A percentile compares a stretch with the other conserved stretches of the same genome.
Evolutionary conservation across 805 yeast genomes (phyloP).

Genomic region (Saccharomycopsis guyanensis): DNA sequence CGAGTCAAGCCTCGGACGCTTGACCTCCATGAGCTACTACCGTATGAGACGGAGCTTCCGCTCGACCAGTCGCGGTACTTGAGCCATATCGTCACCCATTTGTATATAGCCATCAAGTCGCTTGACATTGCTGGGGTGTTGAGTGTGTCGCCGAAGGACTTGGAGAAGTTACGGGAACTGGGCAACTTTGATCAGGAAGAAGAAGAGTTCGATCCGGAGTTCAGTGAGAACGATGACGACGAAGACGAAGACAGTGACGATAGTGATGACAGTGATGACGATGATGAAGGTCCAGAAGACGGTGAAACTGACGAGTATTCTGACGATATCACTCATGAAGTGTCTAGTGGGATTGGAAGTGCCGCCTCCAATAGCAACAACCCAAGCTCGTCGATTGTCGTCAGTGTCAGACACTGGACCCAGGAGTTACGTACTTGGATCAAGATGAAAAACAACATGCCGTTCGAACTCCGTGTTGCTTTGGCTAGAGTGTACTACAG

Average conservation of each 20-base stretch:
- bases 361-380: slow-evolving; percentile 24
- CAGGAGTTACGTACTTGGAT: slow-evolving; percentile 75
- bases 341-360: slow-evolving; percentile 13
- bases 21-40: slow-evolving; percentile 39
- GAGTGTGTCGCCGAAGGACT: slow-evolving; percentile 58
- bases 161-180: slow-evolving; percentile 29
- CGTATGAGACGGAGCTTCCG: slow-evolving; percentile 66
- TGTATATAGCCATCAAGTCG: slow-evolving; percentile 70
- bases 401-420: slow-evolving; percentile 78
- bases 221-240: slow-evolving; percentile 27
- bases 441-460: slow-evolving; percentile 72
- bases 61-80: slow-evolving; percentile 66
- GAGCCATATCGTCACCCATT: slow-evolving; percentile 69
- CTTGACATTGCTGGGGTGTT: slow-evolving; percentile 68
- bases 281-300: slow-evolving; percentile 29
- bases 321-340: slow-evolving; percentile 3
- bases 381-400: slow-evolving; percentile 64
- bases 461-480: slow-evolving; percentile 50
- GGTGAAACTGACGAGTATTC: slow-evolving; percentile 2
- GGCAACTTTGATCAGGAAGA: slow-evolving; percentile 34
- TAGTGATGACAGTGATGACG: slow-evolving; percentile 28
- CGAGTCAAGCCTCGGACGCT: slow-evolving; percentile 30
- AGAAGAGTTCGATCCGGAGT: slow-evolving; percentile 31
- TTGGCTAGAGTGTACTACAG: slow-evolving; percentile 66
- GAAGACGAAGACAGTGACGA: slow-evolving; percentile 24